Conservation (phyloP, 2,329 filamentous ascomycete genomes). For the Aspergillus flavus region DNA sequence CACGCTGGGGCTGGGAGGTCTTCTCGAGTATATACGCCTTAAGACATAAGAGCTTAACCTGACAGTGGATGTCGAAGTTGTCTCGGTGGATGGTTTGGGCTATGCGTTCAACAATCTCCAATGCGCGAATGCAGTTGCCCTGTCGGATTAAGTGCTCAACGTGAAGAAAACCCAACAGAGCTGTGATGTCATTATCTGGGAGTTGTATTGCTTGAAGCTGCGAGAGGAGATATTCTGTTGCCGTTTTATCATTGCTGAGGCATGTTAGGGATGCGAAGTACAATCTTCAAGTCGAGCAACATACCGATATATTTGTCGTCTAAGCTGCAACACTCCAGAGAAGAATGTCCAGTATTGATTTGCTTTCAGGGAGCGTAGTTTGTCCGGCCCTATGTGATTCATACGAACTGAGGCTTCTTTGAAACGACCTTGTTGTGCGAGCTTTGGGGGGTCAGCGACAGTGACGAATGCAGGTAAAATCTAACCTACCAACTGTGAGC, state of each 20-base stretch:
- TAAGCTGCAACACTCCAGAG: conserved; percentile 46
- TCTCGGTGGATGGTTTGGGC: conserved; percentile 56
- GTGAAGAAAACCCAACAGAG: conserved; percentile 61
- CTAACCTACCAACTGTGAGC: conserved; percentile 61
- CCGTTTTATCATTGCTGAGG: conserved; percentile 57
- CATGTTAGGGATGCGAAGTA: conserved; percentile 19
- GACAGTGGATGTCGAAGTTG: conserved; percentile 66
- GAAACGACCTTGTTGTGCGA: conserved; percentile 70
- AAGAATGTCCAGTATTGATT: conserved; percentile 60
- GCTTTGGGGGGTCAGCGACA: conserved; percentile 30
- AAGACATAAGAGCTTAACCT: conserved; percentile 70
- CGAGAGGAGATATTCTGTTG: conserved; percentile 59
- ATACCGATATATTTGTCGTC: conserved; percentile 46
- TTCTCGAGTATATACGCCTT: conserved; percentile 72
- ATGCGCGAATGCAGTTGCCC: conserved; percentile 55
- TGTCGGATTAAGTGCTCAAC: conserved; percentile 62
- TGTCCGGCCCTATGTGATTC: conserved; percentile 61
- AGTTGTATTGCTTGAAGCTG: conserved; percentile 58
- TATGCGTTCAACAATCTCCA: conserved; percentile 57
- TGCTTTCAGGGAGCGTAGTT: conserved; percentile 72
- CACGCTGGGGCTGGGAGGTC: conserved; percentile 70
- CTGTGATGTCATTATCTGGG: conserved; percentile 61
- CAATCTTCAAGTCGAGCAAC: neutral
- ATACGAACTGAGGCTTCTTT: conserved; percentile 66
- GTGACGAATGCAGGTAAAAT: neutral